Conservation (phyloP, 345 rosid genomes). For the Isatis tinctoria region DNA sequence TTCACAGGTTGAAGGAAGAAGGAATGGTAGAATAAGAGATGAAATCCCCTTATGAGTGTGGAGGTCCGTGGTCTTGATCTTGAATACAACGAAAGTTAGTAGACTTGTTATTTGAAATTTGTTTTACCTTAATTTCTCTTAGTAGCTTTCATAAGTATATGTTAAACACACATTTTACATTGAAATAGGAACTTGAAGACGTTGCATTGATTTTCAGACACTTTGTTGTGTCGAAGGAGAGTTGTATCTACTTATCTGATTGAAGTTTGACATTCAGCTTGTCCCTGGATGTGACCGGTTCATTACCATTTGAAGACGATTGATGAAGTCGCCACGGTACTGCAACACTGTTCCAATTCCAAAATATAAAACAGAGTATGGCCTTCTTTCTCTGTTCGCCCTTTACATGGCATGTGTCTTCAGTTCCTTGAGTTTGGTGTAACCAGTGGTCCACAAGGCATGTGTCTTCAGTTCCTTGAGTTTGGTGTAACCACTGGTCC, state of each 20-base stretch:
- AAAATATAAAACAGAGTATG: background rate
- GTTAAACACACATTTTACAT: background rate
- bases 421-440: background rate
- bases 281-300: constrained; percentile 60
- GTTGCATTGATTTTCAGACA: background rate
- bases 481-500: too few relatives aligned
- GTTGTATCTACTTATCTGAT: constrained; percentile 35
- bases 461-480: too few relatives aligned
- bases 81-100: background rate
- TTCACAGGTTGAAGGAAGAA: too few relatives aligned
- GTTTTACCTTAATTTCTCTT: background rate
- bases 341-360: background rate
- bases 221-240: background rate
- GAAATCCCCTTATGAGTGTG: background rate
- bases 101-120: background rate
- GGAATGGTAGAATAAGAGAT: constrained; percentile 17
- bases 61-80: background rate
- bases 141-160: background rate
- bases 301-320: constrained; percentile 40
- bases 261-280: constrained; percentile 30
- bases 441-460: too few relatives aligned
- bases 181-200: background rate
- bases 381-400: background rate
- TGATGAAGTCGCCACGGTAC: background rate
- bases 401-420: background rate